phyloP scores from a whole-genome alignment of 441 rosid species.

The Erodium chrysanthum region DNA sequence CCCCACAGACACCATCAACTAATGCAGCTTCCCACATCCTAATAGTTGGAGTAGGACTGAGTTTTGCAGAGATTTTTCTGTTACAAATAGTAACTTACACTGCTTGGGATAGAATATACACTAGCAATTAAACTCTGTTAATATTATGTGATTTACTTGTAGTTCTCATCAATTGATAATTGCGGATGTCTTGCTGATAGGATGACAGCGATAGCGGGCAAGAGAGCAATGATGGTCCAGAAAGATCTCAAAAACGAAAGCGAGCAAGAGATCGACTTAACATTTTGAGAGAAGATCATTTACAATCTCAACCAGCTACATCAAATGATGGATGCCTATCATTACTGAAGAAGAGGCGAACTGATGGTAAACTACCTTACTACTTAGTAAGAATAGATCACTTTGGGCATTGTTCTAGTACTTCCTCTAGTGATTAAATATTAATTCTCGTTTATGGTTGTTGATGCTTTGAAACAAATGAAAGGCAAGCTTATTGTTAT shows the following conservation, averaged over 20 bases:
- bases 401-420: slow-evolving; percentile 13
- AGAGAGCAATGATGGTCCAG: slow-evolving; percentile 50
- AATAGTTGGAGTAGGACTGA: too few relatives aligned
- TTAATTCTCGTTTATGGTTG: background rate
- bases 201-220: slow-evolving; percentile 64
- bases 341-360: slow-evolving; percentile 47
- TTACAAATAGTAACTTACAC: too few relatives aligned
- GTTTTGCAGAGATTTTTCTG: too few relatives aligned
- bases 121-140: background rate
- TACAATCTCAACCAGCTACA: slow-evolving; percentile 30
- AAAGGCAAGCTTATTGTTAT: background rate
- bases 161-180: background rate
- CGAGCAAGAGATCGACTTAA: slow-evolving; percentile 32
- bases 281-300: slow-evolving; percentile 39
- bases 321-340: slow-evolving; percentile 64
- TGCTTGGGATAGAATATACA: too few relatives aligned
- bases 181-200: slow-evolving; percentile 29
- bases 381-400: slow-evolving; percentile 11
- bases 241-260: slow-evolving; percentile 45
- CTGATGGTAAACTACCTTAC: slow-evolving; percentile 40
- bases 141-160: slow-evolving; percentile 1
- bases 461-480: slow-evolving; percentile 6
- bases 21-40: too few relatives aligned
- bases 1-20: too few relatives aligned
- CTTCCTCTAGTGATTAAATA: slow-evolving; percentile 12